phyloP scores from a whole-genome alignment of 2,329 filamentous ascomycete species.

The Phaeosphaeriaceae sp. region DNA sequence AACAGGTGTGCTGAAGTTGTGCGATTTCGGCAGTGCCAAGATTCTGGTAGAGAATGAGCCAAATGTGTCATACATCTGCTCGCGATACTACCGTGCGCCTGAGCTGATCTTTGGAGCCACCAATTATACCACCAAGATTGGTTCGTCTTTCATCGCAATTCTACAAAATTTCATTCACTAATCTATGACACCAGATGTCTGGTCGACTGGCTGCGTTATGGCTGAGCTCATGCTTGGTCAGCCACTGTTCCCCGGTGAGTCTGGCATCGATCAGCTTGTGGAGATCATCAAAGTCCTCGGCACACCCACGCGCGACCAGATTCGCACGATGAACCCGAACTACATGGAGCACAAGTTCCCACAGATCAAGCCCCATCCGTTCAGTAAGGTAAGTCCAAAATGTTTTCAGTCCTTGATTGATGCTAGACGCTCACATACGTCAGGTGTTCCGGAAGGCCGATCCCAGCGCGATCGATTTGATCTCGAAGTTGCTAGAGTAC shows the following conservation, averaged over 20 bases:
- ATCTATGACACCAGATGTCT: slow-evolving; percentile 74
- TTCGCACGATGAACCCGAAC: slow-evolving; percentile 99
- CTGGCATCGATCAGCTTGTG: slow-evolving; percentile 96
- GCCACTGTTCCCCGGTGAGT: slow-evolving; percentile 96
- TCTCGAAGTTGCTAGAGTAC: slow-evolving; percentile 92
- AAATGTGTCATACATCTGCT: slow-evolving; percentile 99
- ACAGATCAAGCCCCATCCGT: slow-evolving; percentile 98
- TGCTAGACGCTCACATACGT: slow-evolving; percentile 9
- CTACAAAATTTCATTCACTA: slow-evolving; percentile 18
- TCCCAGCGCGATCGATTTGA: slow-evolving; percentile 89
- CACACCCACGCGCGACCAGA: slow-evolving; percentile 95
- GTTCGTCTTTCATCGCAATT: slow-evolving; percentile 62
- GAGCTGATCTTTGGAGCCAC: slow-evolving; percentile 98
- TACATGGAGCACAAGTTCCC: slow-evolving; percentile 99
- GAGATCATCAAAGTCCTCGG: slow-evolving; percentile 99
- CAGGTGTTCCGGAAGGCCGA: slow-evolving; percentile 96
- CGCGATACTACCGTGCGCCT: slow-evolving; percentile 95
- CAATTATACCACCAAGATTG: slow-evolving; percentile 99
- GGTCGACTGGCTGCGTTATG: slow-evolving; percentile 99
- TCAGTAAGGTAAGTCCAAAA: slow-evolving; percentile 77
- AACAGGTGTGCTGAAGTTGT: slow-evolving; percentile 93
- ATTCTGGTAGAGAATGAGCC: slow-evolving; percentile 98
- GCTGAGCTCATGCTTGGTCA: slow-evolving; percentile 98
- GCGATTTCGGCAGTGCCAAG: slow-evolving; percentile 98
- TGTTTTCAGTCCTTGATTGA: neutral